Evolutionary conservation across 192 early-diverging fungal genomes (phyloP), one percentile per base, ranked within the genome.

Genomic region (Spizellomyces sp.): DNA sequence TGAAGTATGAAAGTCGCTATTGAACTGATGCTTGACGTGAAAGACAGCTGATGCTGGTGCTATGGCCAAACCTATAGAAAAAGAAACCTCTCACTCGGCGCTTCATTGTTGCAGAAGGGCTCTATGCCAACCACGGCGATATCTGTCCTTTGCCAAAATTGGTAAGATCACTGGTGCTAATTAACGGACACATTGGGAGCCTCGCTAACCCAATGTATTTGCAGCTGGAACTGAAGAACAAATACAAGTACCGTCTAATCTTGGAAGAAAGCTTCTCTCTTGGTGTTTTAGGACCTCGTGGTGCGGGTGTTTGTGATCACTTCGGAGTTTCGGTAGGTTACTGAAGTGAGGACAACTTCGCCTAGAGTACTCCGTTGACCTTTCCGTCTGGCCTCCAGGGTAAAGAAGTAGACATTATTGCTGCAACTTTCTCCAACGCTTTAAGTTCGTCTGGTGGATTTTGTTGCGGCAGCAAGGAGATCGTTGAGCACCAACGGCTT

Each of bases 181-280:
- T n/a, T n/a, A n/a, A n/a, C n/a, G n/a, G n/a, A n/a, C 27, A 36
- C 27, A 36, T 36, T 36, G 27, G 27, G 3, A 36, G 0, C 3
- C 1, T 36, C 27, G 0, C 27, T 36, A 36, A 36, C 27, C 27
- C 27, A 36, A 36, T 36, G 27, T 36, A 36, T 36, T 36, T 36
- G 27, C 62, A 86, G 78, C 81, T 98, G 54, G 94, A 90, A 58
- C 77, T 99, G 64, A 99, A 96, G 84, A 86, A 93, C 57, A 89
- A 92, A 77, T 95, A 94, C 90, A 97, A 99, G 88, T 99, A 93
- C 84, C 85, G 96, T 21, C 82, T 99, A 45, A 93, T 99, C 69
- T 78, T 99, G 58, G 96, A 99, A 70, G 96, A 99, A 79, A 89
- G 88, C 62, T 82, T 88, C 64, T 96, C 95, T 0, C 86, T 99